Percentiles rank a stretch among this genome's conserved stretches.
phyloP scores from a whole-genome alignment of 2,329 filamentous ascomycete species.

The Colletotrichum noveboracense region DNA sequence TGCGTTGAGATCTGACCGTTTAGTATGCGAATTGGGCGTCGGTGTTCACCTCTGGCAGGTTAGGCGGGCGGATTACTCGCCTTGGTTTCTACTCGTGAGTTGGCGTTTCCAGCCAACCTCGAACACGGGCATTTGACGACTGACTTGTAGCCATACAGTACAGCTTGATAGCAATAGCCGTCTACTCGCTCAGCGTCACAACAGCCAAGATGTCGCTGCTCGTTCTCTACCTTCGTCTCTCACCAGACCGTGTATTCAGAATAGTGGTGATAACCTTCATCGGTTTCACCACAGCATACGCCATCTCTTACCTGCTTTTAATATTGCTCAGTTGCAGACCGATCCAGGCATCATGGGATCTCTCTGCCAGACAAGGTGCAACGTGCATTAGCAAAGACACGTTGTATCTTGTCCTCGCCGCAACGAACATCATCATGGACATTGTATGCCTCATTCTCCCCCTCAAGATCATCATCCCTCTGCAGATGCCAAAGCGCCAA shows the following conservation, averaged over 20 bases:
- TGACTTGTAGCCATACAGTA: background rate
- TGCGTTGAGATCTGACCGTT: fast-evolving
- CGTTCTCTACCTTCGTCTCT: conserved; percentile 18
- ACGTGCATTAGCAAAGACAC: conserved; percentile 9
- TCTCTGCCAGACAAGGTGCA: background rate
- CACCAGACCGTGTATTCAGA: conserved; percentile 33
- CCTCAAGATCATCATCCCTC: conserved; percentile 14
- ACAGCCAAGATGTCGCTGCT: conserved; percentile 21
- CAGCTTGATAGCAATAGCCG: background rate
- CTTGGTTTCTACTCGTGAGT: background rate
- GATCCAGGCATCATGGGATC: conserved; percentile 9
- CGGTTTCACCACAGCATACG: conserved; percentile 31
- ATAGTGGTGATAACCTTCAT: conserved; percentile 33
- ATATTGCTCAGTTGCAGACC: conserved; percentile 25
- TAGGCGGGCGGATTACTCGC: background rate
- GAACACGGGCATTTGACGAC: too few relatives aligned
- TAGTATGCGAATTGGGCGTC: conserved; percentile 7
- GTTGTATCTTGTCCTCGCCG: conserved; percentile 8
- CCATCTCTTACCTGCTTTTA: conserved; percentile 25
- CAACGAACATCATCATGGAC: conserved; percentile 20
- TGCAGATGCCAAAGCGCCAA: conserved; percentile 15
- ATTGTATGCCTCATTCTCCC: conserved; percentile 15
- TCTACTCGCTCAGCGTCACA: conserved; percentile 19
- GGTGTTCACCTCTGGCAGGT: conserved; percentile 17
- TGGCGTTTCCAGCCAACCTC: too few relatives aligned